These are phyloP conservation scores for Copromyces sp. DNA, from an alignment of 495 filamentous ascomycete species.

Conservation along the genomic window DNA sequence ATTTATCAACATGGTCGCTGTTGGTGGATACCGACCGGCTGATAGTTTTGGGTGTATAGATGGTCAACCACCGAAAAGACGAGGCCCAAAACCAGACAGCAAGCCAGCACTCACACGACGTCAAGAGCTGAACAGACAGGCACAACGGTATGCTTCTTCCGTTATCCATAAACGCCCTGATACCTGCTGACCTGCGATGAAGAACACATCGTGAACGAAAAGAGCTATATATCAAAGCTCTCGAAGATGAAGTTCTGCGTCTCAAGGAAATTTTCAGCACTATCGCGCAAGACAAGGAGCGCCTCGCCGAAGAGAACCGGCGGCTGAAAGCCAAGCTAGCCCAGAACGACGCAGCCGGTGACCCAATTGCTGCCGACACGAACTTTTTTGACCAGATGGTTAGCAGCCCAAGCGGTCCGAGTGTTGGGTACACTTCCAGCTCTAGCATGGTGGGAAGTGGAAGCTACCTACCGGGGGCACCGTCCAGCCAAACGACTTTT, in stretches of 20 bases:
- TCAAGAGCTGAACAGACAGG: constrained; percentile 91
- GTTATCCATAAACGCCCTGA: background rate
- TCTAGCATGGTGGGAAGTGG: constrained; percentile 50
- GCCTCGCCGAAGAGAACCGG: constrained; percentile 62
- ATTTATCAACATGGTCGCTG: constrained; percentile 7
- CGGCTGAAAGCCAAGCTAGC: constrained; percentile 64
- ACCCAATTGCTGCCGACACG: constrained; percentile 22
- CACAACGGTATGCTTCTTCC: constrained; percentile 60
- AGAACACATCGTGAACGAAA: constrained; percentile 94
- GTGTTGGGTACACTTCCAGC: constrained; percentile 40
- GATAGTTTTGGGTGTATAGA: constrained; percentile 35
- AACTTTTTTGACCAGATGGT: constrained; percentile 35
- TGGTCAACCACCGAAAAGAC: constrained; percentile 76
- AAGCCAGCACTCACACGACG: constrained; percentile 88
- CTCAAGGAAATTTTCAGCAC: constrained; percentile 52
- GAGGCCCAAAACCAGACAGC: constrained; percentile 93
- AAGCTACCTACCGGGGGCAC: constrained; percentile 23
- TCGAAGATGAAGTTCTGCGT: constrained; percentile 81
- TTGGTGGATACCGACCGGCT: constrained; percentile 3
- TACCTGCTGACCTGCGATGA: background rate
- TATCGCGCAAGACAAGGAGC: constrained; percentile 54
- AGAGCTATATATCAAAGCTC: constrained; percentile 86
- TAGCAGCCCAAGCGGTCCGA: constrained; percentile 33
- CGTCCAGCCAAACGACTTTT: constrained; percentile 32
- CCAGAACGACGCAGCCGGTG: constrained; percentile 55